Conservation (phyloP, 2,329 filamentous ascomycete genomes). For the Verticillium alfalfae region DNA sequence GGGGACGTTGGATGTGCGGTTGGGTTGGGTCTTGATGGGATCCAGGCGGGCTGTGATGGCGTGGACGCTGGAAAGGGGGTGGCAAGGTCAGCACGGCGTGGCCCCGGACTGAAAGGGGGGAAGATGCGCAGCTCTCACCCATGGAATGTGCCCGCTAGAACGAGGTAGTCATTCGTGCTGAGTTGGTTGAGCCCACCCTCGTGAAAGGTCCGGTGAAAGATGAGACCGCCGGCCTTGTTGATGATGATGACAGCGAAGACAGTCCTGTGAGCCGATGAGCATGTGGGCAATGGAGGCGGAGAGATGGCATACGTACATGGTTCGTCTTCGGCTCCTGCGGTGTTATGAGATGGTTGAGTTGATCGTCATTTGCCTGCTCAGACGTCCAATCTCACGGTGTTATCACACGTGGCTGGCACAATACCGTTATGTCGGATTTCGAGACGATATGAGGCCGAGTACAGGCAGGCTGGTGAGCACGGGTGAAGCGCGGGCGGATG, state of each 20-base stretch:
- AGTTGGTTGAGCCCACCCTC: slow-evolving; percentile 80
- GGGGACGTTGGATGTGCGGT: slow-evolving; percentile 24
- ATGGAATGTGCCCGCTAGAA: slow-evolving; percentile 95
- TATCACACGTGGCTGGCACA: background rate
- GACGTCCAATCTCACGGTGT: background rate
- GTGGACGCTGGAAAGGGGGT: slow-evolving; percentile 42
- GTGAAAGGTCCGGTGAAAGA: slow-evolving; percentile 94
- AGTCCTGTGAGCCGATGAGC: slow-evolving; percentile 54
- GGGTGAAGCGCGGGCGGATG: background rate
- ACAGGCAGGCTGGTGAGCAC: background rate
- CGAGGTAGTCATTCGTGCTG: slow-evolving; percentile 91
- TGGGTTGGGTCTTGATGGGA: slow-evolving; percentile 39
- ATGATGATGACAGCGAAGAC: slow-evolving; percentile 95
- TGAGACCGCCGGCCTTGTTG: slow-evolving; percentile 94
- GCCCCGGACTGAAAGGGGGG: slow-evolving; percentile 12
- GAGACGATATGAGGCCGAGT: background rate
- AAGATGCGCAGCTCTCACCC: slow-evolving; percentile 53
- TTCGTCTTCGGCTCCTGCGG: background rate
- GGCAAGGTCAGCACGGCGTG: background rate
- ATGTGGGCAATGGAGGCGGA: background rate
- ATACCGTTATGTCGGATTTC: background rate
- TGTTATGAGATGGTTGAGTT: background rate
- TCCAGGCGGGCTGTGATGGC: slow-evolving; percentile 62
- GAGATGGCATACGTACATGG: background rate
- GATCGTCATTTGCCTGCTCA: background rate